A percentile compares a stretch with the other conserved stretches of the same genome.
Evolutionary conservation across 2,329 filamentous ascomycete species (phyloP).

Genomic region (Talaromyces sp.): DNA sequence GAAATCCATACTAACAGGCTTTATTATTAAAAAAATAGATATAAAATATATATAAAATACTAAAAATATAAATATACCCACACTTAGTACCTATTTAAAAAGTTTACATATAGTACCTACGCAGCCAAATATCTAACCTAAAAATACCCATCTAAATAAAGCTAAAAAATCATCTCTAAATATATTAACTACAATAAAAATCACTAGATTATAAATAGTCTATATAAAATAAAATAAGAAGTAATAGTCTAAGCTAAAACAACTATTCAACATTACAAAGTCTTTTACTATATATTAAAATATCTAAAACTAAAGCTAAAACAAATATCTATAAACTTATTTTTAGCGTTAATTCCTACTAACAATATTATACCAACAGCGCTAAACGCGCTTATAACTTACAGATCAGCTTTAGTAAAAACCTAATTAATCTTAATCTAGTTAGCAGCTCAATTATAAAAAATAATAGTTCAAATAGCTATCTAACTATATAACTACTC

Average conservation of each 20-base stretch:
- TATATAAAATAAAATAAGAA: background rate
- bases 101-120: background rate
- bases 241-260: background rate
- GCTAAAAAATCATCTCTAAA: background rate
- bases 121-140: background rate
- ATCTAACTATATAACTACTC: background rate
- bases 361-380: background rate
- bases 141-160: background rate
- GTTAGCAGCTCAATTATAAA: background rate
- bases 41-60: background rate
- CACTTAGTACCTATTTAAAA: background rate
- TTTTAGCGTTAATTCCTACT: background rate
- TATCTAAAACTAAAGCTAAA: background rate
- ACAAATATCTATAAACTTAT: too few relatives aligned
- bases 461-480: background rate
- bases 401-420: background rate
- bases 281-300: background rate
- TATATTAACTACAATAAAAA: background rate
- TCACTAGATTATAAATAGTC: background rate
- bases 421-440: background rate
- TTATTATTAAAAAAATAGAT: background rate
- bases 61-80: background rate
- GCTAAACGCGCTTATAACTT: background rate
- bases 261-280: background rate
- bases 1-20: background rate